Conservation (phyloP, 768 basidiomycete genomes). For the Hemileccinum rubropunctum region DNA sequence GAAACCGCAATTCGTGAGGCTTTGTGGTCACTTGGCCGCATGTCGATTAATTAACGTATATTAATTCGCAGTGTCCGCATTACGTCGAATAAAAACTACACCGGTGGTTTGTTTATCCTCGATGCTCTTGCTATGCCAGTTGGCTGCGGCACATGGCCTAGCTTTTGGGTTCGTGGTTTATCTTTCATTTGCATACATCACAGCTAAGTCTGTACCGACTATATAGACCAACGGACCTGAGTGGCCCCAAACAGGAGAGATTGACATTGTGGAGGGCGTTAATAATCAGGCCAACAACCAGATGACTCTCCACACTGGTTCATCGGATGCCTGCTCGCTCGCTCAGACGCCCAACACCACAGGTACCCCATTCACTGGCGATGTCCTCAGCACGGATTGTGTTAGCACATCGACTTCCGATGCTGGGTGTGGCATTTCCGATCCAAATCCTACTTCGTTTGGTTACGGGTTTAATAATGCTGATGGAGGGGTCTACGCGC, state of each 20-base stretch:
- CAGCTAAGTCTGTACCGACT: not conserved
- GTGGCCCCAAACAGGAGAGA: constrained; percentile 59
- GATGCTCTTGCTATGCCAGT: constrained; percentile 70
- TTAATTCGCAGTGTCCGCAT: constrained; percentile 58
- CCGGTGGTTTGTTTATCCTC: constrained; percentile 69
- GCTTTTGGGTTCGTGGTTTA: constrained; percentile 44
- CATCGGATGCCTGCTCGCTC: constrained; percentile 36
- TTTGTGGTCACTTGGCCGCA: not conserved
- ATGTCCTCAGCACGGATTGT: constrained; percentile 33
- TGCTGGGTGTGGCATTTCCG: constrained; percentile 49
- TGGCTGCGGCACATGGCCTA: constrained; percentile 64
- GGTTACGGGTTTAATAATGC: constrained; percentile 32
- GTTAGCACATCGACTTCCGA: constrained; percentile 39
- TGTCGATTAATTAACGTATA: not conserved
- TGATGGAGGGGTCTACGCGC: constrained; percentile 53
- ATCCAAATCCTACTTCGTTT: constrained; percentile 43
- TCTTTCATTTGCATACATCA: not conserved
- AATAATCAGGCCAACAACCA: constrained; percentile 57
- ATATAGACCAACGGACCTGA: constrained; percentile 42
- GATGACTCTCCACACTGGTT: constrained; percentile 61
- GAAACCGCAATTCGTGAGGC: constrained; percentile 52
- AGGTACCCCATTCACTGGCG: constrained; percentile 19
- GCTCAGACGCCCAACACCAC: constrained; percentile 8
- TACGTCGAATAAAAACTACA: constrained; percentile 57
- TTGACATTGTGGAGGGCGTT: constrained; percentile 76